A percentile compares a stretch with the other conserved stretches of the same genome.
These are phyloP conservation scores for Nakazawaea sp. DNA, from an alignment of 805 yeast species.

Conservation along the genomic window DNA sequence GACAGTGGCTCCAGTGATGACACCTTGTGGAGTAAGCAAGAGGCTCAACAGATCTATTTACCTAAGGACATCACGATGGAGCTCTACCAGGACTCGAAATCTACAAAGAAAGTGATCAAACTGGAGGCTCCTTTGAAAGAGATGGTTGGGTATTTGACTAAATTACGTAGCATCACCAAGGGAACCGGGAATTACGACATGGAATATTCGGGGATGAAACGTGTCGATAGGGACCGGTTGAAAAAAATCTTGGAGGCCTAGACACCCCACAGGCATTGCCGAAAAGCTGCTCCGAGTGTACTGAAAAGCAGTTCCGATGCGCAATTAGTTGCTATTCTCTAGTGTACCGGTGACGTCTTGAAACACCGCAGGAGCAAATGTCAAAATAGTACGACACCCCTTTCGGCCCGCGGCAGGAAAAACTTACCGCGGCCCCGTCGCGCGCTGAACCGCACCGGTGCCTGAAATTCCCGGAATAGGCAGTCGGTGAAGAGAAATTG, in stretches of 20 bases:
- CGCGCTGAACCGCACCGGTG: no score
- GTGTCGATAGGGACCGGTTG: constrained; percentile 49
- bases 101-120: constrained; percentile 46
- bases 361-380: no score
- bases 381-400: no score
- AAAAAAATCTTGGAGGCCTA: constrained; percentile 22
- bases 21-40: constrained; percentile 40
- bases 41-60: constrained; percentile 57
- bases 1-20: constrained; percentile 20
- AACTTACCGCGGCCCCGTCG: no score
- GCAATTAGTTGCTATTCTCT: no score
- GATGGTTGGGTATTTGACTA: constrained; percentile 83
- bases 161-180: constrained; percentile 75
- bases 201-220: constrained; percentile 69
- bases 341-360: no score
- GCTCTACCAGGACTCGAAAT: constrained; percentile 18
- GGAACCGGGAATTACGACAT: constrained; percentile 84
- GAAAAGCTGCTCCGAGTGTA: no score
- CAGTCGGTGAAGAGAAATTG: no score
- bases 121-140: constrained; percentile 83
- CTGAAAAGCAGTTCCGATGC: no score
- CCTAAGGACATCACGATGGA: constrained; percentile 72
- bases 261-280: no score
- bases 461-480: no score
- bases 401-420: no score